Evolutionary conservation across 768 basidiomycete genomes (phyloP).

Genomic region (Chiua virens): DNA sequence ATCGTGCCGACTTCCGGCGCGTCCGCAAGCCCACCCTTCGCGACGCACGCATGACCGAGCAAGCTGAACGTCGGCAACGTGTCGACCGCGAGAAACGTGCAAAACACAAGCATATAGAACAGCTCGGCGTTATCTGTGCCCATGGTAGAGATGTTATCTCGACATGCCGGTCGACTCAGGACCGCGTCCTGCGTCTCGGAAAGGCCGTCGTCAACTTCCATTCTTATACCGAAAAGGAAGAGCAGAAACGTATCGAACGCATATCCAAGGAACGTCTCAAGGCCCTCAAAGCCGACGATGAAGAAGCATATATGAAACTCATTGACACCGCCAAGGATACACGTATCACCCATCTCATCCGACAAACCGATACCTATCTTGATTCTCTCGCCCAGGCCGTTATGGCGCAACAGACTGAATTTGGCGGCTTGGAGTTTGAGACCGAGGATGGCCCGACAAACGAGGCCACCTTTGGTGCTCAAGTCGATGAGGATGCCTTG

Average conservation of each 20-base stretch:
- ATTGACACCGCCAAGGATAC: constrained; percentile 99
- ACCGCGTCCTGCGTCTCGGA: constrained; percentile 62
- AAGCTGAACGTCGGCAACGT: constrained; percentile 87
- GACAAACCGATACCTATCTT: constrained; percentile 93
- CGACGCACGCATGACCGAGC: constrained; percentile 88
- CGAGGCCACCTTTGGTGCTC: constrained; percentile 90
- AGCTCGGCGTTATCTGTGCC: constrained; percentile 79
- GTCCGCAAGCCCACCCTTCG: constrained; percentile 82
- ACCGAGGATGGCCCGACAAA: constrained; percentile 72
- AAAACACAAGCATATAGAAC: constrained; percentile 95
- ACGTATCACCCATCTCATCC: constrained; percentile 92
- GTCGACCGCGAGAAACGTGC: constrained; percentile 90
- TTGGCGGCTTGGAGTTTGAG: constrained; percentile 49
- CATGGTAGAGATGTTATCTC: constrained; percentile 78
- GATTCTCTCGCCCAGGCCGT: constrained; percentile 95
- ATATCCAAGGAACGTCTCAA: constrained; percentile 97
- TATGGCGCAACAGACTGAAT: constrained; percentile 84
- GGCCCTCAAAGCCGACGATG: constrained; percentile 96
- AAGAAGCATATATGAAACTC: constrained; percentile 99
- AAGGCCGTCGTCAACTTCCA: constrained; percentile 84
- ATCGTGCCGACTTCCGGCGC: constrained; percentile 89
- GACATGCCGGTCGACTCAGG: constrained; percentile 65
- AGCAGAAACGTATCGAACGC: constrained; percentile 94
- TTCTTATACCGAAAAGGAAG: constrained; percentile 91
- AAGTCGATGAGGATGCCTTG: constrained; percentile 57